Evolutionary conservation across 495 filamentous ascomycete genomes (phyloP), one percentile per base, ranked within the genome.

Genomic region (Penicillium antarcticum): DNA sequence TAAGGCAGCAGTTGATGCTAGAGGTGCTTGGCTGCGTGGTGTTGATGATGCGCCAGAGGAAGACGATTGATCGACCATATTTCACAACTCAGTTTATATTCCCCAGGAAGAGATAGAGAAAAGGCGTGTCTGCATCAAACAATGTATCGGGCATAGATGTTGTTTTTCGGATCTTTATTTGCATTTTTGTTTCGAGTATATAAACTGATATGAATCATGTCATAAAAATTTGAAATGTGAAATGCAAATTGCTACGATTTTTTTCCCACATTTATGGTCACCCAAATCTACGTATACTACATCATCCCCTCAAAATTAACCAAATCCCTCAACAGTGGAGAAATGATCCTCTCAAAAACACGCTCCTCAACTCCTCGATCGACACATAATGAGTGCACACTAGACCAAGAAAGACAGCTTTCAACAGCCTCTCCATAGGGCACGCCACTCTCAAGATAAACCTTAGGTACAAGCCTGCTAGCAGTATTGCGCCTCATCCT

Each of bases 1-100:
- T 29, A 82, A 82, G 59, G 82, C 83, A 39, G 86, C 84, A 21
- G 86, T 90, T 24, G 80, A 81, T 72, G 86, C 84, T 65, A 58
- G 86, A 31, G 74, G 69, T n/a, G 80, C 70, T 37, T 90, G 87
- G 87, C 67, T 85, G 35, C 66, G 74, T 37, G 60, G 65, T 31
- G 77, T 78, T 16, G 71, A 87, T 65, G 86, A 85, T 73, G 84
- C 84, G 16, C 77, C 75, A 4, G 81, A 77, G 23, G 77, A 81
- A 17, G 79, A 84, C 1, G 76, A 80, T 29, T 74, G 62, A 59
- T 51, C 5, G 32, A 6, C 26, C 29, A 41, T 37, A 36, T 53
- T 3, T 31, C 8, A 29, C 5, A 29, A 8, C 5, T 29, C 26
- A 29, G 26, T 29, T 8, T 29, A 6, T 29, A 29, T 29, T 29